Base-by-base conservation (phyloP, 192 early-diverging fungal species). In the Mortierella hygrophila region DNA sequence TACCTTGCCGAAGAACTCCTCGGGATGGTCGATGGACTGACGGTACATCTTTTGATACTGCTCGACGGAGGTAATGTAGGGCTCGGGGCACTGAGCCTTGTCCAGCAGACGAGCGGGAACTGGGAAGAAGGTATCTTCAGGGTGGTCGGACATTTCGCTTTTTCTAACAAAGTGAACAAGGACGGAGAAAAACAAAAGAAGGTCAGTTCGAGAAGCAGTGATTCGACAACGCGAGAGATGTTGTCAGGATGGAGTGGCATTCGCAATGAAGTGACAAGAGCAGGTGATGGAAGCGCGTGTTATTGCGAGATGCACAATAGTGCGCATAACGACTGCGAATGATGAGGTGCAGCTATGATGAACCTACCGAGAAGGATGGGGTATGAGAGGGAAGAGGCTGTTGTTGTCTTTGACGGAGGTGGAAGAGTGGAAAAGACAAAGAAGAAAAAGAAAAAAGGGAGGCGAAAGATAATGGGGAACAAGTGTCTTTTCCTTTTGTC, bases 1-100 rank as follows among this genome's bases (percentile, higher is more conserved):
- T 89, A 95, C 94, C 89, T 95, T 94, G 86, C 94, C 94, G 89
- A 95, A 99, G 89, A 98, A 98, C 37, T 88, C 88, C 37, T 90
- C 89, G 40, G 97, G 97, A 65, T 97, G 76, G 29, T 93, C 84
- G 73, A 98, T 90, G 83, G 94, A 95, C 85, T 97, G 91, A 70
- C 94, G 90, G 88, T 96, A 94, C 89, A 96, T 87, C 40, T 91
- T 73, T 82, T 93, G 80, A 91, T 99, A 99, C 85, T 97, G 88
- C 72, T 95, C 94, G 85, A 95, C 85, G 47, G 93, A 93, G 35
- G 91, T 80, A 76, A 97, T 88, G 85, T 93, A 93, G 63, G 97
- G 96, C 76, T 88, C 91, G 20, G 93, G 94, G 72, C 80, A 87
- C 49, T 89, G 81, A 11, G 81, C 7, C 9, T 80, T 23, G 81